Evolutionary conservation across 2,329 filamentous ascomycete species (phyloP), one percentile per base, ranked within the genome.

Genomic region (Ophiostoma novo-ulmi): DNA sequence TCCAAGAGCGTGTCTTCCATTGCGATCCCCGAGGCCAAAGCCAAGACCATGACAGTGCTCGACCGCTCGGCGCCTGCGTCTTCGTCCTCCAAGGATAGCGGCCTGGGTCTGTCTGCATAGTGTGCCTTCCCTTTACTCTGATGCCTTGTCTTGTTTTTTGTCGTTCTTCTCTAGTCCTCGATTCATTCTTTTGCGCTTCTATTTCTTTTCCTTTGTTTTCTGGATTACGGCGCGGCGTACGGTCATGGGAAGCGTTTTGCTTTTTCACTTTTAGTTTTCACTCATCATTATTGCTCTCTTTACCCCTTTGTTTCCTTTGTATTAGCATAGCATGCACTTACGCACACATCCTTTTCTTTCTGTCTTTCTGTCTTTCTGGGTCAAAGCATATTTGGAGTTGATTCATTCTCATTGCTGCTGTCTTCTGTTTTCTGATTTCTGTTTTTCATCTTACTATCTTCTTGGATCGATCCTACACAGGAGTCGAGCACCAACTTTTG

Each of bases 41-140:
- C 52, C 31, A 41, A 35, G 14, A 36, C 22, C 0, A 13, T 22
- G 36, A 7, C 52, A 5, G 7, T 41, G 36, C n/a, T 58, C 22
- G 22, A 26, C 44, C 44, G 5, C n/a, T 58, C 52, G 52, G 52
- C 22, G 11, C 52, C n/a, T 58, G 14, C 52, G 5, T 14, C 58
- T 5, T 20, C 68, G 70, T 73, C 73, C 14, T 77, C 76, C 2
- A 72, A 76, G n/a, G 76, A 77, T 70, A 77, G 76, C 67, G 76
- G 76, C 26, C 73, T 77, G 2, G 76, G 75, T 0, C 68, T 77
- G 69, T 71, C 74, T 65, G 69, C 71, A 14, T 74, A 64, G 71
- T 26, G 36, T 38, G n/a, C 6, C 63, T 22, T n/a, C 20, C 39
- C 26, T 66, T 26, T 8, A 17, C 44, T 36, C 17, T 61, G 31